Percentiles rank a stretch among this genome's conserved stretches.
Conservation (phyloP, 306 rosid species). For the Prunus persica region Prunus_persica_NCBIv2 NC_034013.1:4722001-4722500, state of each 20-base stretch:
- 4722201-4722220: conserved; percentile 28
- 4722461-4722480: conserved; percentile 7
- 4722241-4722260: background rate
- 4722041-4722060: conserved; percentile 16
- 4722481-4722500: background rate
- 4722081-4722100: background rate
- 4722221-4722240: conserved; percentile 26
- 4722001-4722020: conserved; percentile 35
- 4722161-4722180: conserved; percentile 38
- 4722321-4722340: background rate
- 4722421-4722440: conserved; percentile 8
- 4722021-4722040: conserved; percentile 40
- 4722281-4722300: conserved; percentile 9
- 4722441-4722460: background rate
- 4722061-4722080: conserved; percentile 6
- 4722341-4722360: background rate
- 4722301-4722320: background rate
- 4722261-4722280: conserved; percentile 13
- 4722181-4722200: conserved; percentile 61
- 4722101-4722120: background rate
- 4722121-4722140: conserved; percentile 12
- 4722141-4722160: conserved; percentile 52
- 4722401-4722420: background rate
- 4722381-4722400: conserved; percentile 11
- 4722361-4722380: conserved; percentile 10